Evolutionary conservation across 257 asterid genomes (phyloP), one percentile per base, ranked within the genome.

Genomic region (Schizonepeta tenuifolia): DNA sequence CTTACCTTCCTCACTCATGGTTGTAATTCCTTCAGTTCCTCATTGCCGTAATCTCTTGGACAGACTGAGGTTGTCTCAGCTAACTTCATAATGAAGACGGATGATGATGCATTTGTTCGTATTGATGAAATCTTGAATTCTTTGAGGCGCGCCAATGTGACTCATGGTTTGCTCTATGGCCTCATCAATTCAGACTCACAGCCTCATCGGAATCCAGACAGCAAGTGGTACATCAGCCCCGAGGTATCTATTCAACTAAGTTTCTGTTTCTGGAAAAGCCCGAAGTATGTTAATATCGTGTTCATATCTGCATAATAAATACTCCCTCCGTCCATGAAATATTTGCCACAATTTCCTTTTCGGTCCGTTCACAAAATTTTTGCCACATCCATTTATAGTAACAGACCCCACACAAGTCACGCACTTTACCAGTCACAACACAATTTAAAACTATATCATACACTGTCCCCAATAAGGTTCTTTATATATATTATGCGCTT

Each of bases 211-310:
- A 82, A 83, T 76, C 83, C 88, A 0, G 96, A 90, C 38, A 89
- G 96, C 98, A 95, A 95, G 92, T 95, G 99, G 99, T 88, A 78
- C 72, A 90, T 92, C 64, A 95, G 96, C 79, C 89, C 82, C n/a
- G 93, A 95, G 96, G 97, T 95, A 87, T 75, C 35, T 40, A 38
- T 62, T 67, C 36, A 64, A 68, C 53, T 56, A 56, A 72, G 71
- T 64, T 43, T 43, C 56, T 38, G 2, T 65, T 73, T 75, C 59
- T 20, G 8, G n/a, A 68, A 43, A 44, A 18, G 22, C 20, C 7
- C 5, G 5, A 31, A 31, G 36, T 31, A 28, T 28, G 3, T 28
- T 28, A 28, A 28, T 28, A 31, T 31, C 36, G 3, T 31, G 7
- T 5, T 31, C 3, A 31, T 31, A 0, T 31, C 7, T 31, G 6